Conservation (phyloP, 176 grass and related monocot genomes). For the Calamus simplicifolius region DNA sequence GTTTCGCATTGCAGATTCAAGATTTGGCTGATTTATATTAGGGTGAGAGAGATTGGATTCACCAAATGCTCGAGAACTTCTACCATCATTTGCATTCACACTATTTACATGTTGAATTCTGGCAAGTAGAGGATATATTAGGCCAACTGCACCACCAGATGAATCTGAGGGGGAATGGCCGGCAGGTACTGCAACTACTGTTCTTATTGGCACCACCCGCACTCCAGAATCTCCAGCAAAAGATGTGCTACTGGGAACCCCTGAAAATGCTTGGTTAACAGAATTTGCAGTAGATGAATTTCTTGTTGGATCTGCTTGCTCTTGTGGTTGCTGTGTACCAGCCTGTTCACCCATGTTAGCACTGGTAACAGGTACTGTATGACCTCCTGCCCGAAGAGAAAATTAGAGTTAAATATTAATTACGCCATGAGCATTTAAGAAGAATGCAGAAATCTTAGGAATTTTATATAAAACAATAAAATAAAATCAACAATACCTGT, state of each 20-base stretch:
- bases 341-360: constrained; percentile 36
- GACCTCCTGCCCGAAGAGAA: constrained; percentile 42
- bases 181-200: constrained; percentile 69
- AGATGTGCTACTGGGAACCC: constrained; percentile 33
- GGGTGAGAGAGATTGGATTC: constrained; percentile 25
- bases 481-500: constrained; percentile 39
- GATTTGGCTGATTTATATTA: constrained; percentile 42
- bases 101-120: constrained; percentile 53
- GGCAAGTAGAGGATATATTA: constrained; percentile 53
- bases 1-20: constrained; percentile 30
- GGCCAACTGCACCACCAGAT: constrained; percentile 42
- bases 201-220: constrained; percentile 67
- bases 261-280: constrained; percentile 36
- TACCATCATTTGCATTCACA: constrained; percentile 38
- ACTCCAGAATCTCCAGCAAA: constrained; percentile 66
- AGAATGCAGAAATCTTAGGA: neutral
- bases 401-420: constrained; percentile 19
- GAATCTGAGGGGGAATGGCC: constrained; percentile 30
- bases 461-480: neutral
- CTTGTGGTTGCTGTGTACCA: constrained; percentile 50
- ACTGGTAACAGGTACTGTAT: constrained; percentile 42
- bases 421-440: constrained; percentile 13
- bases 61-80: constrained; percentile 32
- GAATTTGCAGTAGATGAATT: constrained; percentile 40
- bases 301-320: constrained; percentile 31